Conservation (phyloP, 106 monocot genomes). For the Iris macrosiphon region DNA sequence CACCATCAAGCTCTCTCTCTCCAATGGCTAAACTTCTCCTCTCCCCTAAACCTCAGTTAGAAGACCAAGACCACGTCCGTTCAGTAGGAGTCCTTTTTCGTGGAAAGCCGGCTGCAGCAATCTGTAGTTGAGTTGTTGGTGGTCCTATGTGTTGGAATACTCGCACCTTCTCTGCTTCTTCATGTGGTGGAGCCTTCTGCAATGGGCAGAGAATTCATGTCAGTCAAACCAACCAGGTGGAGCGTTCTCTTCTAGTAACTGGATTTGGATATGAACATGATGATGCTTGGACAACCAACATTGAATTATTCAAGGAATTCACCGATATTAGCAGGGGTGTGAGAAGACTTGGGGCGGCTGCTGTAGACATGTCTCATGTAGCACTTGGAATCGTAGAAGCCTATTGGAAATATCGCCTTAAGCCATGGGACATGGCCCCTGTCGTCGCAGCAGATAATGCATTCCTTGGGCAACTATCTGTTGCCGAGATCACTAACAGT, state of each 20-base stretch:
- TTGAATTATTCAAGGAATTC: constrained; percentile 86
- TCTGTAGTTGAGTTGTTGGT: constrained; percentile 98
- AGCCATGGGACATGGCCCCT: constrained; percentile 99
- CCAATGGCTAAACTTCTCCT: no score
- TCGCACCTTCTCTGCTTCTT: constrained; percentile 72
- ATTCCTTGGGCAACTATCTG: no score
- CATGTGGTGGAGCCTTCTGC: constrained; percentile 94
- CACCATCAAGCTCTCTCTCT: no score
- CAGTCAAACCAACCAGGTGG: constrained; percentile 77
- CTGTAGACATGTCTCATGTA: constrained; percentile 97
- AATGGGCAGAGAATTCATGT: constrained; percentile 97
- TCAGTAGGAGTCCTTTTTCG: no score
- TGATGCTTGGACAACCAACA: constrained; percentile 92
- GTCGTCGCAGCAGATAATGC: no score
- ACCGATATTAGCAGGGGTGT: constrained; percentile 98
- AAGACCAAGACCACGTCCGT: no score
- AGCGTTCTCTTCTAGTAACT: constrained; percentile 89
- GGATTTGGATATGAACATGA: constrained; percentile 99
- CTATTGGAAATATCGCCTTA: constrained; percentile 98
- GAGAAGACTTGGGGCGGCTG: constrained; percentile 91
- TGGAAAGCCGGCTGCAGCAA: no score
- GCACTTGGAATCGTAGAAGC: constrained; percentile 87
- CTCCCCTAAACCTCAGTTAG: no score
- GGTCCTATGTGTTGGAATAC: constrained; percentile 99
- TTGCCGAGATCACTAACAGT: no score